These are phyloP conservation scores for Komagataella populi DNA, from an alignment of 805 yeast species.

Conservation along the genomic window DNA sequence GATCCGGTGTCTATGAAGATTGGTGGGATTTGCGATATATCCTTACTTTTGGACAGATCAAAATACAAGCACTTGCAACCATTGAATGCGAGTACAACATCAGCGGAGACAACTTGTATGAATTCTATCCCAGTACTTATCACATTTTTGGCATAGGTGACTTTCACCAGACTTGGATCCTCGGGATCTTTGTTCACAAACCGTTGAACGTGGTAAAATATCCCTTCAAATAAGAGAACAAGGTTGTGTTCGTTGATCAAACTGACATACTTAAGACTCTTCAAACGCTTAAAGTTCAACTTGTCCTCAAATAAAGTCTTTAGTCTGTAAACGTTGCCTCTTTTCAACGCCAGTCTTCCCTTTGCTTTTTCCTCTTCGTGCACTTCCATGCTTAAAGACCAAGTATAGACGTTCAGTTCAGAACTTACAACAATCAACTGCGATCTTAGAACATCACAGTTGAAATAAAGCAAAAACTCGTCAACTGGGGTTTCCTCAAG, in stretches of 20 bases:
- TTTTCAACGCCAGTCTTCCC: conserved; percentile 8
- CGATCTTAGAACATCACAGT: conserved; percentile 14
- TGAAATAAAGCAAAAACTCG: conserved; percentile 15
- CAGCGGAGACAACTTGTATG: conserved; percentile 4
- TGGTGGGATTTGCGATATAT: conserved; percentile 13
- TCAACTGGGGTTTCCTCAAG: conserved; percentile 13
- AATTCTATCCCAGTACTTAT: conserved; percentile 18
- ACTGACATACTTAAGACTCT: background rate
- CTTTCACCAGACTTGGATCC: conserved; percentile 5
- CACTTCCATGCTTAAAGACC: conserved; percentile 11
- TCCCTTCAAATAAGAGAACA: background rate
- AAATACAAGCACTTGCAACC: conserved; percentile 18
- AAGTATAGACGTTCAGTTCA: conserved; percentile 18
- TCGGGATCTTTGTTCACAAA: background rate
- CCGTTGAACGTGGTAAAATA: background rate
- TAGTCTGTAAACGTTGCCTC: conserved; percentile 9
- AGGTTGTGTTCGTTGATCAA: background rate
- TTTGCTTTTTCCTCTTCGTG: background rate
- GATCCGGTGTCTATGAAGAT: conserved; percentile 17
- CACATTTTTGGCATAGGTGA: conserved; percentile 10
- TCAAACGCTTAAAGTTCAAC: background rate
- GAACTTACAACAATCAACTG: conserved; percentile 18
- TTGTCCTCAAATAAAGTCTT: background rate
- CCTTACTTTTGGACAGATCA: conserved; percentile 11
- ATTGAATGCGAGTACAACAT: conserved; percentile 17